Base-by-base conservation (phyloP, 2,329 filamentous ascomycete species). In the Aspergillus sp. region DNA sequence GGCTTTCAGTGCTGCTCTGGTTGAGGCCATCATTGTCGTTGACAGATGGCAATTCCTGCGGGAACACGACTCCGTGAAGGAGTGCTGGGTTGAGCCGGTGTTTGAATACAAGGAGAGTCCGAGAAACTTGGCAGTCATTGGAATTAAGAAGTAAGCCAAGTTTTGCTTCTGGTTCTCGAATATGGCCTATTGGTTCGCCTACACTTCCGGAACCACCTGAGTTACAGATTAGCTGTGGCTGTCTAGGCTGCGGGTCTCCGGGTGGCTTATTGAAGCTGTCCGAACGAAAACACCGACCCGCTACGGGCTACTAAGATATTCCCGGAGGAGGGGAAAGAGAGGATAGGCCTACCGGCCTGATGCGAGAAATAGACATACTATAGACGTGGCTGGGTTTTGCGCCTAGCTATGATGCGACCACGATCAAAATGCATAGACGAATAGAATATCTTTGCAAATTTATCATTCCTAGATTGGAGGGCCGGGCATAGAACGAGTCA, bases 21-120 rank as follows among this genome's bases (percentile, higher is more conserved):
- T 96, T 2, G 95, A 99, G 80, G 91, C 92, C 32, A 81, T 96
- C 61, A 94, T 99, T 69, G 92, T 96, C 54, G 86, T 89, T 49
- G 95, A 99, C 80, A 84, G 95, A 49, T 99, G 92, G 90, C 80
- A 90, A 63, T 99, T 89, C 78, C 80, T 99, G 66, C 84, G 82
- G 60, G 94, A 99, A 78, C 90, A 96, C 53, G 84, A 89, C 44
- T 79, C 88, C 6, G 88, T 92, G 48, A 80, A 84, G 65, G 84
- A 90, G 65, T 90, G 88, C 61, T 99, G 95, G 95, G 93, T 96
- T 5, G 92, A 98, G 79, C 83, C 90, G 0, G 92, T 97, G 4
- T 98, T 98, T 79, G 92, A 96, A 66, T 97, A 96, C 75, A 80
- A 78, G 39, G 78, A 90, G 72, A 96, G 92, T 73, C 95, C 95